Evolutionary conservation across 2,329 filamentous ascomycete genomes (phyloP).

Genomic region (Aureobasidium sp.): DNA sequence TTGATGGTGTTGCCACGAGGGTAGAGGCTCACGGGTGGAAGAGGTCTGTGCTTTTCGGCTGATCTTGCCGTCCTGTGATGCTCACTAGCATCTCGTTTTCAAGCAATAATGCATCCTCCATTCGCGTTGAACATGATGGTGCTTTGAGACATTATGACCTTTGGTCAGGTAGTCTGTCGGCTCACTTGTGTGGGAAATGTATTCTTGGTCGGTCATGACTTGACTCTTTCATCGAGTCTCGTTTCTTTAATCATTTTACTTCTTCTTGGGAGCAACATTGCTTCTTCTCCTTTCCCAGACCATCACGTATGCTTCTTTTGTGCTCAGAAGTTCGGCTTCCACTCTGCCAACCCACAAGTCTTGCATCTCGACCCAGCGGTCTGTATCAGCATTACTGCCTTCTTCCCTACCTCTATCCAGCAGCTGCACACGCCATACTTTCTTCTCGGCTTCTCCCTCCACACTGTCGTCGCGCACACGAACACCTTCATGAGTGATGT

Average conservation of each 20-base stretch:
- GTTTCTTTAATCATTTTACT: not conserved
- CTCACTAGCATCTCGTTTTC: not conserved
- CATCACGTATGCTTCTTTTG: slow-evolving; percentile 91
- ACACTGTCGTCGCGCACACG: slow-evolving; percentile 71
- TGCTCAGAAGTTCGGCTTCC: slow-evolving; percentile 80
- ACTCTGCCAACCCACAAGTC: slow-evolving; percentile 89
- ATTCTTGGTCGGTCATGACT: not conserved
- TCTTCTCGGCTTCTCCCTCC: slow-evolving; percentile 83
- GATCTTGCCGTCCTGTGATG: not conserved
- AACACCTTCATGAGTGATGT: slow-evolving; percentile 82
- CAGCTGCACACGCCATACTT: slow-evolving; percentile 92
- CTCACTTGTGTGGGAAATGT: not conserved
- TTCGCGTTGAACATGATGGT: not conserved
- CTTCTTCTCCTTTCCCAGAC: slow-evolving; percentile 81
- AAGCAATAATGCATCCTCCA: not conserved
- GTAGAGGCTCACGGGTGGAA: not conserved
- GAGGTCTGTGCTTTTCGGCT: slow-evolving; percentile 8
- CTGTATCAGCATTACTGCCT: slow-evolving; percentile 35
- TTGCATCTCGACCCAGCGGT: slow-evolving; percentile 86
- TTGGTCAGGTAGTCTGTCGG: not conserved
- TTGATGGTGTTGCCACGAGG: slow-evolving; percentile 1
- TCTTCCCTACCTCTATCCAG: slow-evolving; percentile 52
- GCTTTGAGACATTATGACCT: not conserved
- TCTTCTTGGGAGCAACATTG: slow-evolving; percentile 21
- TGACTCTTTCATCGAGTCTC: not conserved